Base-by-base conservation (phyloP, 2,329 filamentous ascomycete genomes). In the Corinectria fuckeliana region DNA sequence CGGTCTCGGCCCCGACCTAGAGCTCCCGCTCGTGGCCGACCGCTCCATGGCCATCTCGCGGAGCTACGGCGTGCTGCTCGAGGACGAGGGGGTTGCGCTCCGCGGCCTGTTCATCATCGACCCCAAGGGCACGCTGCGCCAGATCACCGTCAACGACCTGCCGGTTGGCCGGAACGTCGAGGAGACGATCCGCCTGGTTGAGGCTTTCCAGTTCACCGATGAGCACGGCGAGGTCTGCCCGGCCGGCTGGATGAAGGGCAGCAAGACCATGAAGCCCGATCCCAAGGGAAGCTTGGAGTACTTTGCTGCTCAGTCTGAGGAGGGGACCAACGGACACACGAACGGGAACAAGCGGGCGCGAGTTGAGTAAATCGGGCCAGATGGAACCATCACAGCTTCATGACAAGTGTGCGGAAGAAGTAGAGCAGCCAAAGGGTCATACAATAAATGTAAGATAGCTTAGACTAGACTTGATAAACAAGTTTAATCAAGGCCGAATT, bases 181-280 rank as follows among this genome's bases (percentile, higher is more conserved):
- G 71, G 87, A 89, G 77, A 83, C 85, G 2, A 79, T 88, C 67
- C 85, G 87, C 34, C 88, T 90, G 1, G 84, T 88, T 58, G 82
- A 89, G 65, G 89, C 90, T 5, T 93, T 93, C 75, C 91, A 93
- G 76, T 91, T 94, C 80, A 91, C 91, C 11, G 90, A 93, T 67
- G 90, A 92, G 67, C 91, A 91, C 82, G 93, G 92, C 76, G 88
- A 91, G 73, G 85, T 92, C 55, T 93, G 81, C 76, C 81, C 81
- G 42, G 81, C 81, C 53, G 81, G 80, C 68, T 83, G 81, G 81
- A 76, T 77, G 60, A 72, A 77, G 59, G 81, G 81, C 50, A 72
- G 71, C 69, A 77, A 81, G 74, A 76, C 75, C 51, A 82, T 83
- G 75, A 82, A 83, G 79, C 78, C 81, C 57, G 80, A 81, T 59